A percentile compares a stretch with the other conserved stretches of the same genome.
These are phyloP conservation scores for Mycena sp. DNA, from an alignment of 1,284 basidiomycete genomes.

Conservation along the genomic window DNA sequence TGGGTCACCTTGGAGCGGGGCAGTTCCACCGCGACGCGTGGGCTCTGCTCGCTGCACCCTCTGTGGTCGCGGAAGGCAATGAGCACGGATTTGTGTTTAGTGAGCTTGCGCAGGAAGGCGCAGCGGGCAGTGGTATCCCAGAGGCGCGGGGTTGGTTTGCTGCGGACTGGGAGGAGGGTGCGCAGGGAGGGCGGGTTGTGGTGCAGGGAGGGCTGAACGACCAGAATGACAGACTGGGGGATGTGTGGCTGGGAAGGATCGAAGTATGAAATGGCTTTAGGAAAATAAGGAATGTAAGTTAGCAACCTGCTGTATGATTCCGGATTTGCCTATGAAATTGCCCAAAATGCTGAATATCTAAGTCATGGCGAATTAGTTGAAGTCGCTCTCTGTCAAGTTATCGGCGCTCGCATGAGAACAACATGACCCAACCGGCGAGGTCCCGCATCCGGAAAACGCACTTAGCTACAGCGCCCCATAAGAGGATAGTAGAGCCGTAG, in stretches of 20 bases:
- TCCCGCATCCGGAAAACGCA: no score
- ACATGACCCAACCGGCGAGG: no score
- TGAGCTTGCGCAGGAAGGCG: conserved; percentile 10
- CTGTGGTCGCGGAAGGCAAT: background rate
- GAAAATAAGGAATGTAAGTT: no score
- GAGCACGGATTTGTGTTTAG: conserved; percentile 8
- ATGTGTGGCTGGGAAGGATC: conserved; percentile 12
- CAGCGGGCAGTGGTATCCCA: background rate
- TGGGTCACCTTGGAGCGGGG: conserved; percentile 11
- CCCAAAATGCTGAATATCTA: no score
- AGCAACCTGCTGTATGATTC: no score
- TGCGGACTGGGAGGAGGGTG: conserved; percentile 1
- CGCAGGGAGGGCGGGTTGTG: background rate
- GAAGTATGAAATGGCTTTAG: background rate
- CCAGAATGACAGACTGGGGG: conserved; percentile 7
- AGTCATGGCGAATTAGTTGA: no score
- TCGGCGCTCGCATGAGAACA: no score
- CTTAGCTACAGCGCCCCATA: no score
- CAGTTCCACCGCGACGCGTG: conserved; percentile 17
- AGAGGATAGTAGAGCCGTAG: no score
- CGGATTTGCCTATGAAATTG: no score
- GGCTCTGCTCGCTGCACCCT: conserved; percentile 5
- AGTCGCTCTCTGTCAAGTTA: no score
- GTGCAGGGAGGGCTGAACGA: conserved; percentile 18
- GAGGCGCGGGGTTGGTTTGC: conserved; percentile 17